phyloP scores from a whole-genome alignment of 2,329 filamentous ascomycete species.

The Penicillium fuscoglaucum region DNA sequence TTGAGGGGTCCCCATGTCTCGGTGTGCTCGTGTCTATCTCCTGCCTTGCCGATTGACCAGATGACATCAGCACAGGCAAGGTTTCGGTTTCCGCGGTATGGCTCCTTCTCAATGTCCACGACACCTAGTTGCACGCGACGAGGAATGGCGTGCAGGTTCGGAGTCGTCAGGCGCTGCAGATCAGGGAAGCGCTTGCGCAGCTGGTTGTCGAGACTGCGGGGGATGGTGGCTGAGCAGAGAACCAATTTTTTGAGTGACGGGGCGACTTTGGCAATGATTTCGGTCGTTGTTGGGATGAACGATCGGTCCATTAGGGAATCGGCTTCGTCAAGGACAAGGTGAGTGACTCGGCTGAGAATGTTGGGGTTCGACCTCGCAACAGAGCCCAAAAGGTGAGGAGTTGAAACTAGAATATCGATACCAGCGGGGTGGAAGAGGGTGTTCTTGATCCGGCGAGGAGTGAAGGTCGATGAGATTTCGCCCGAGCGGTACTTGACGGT shows the following conservation, averaged over 20 bases:
- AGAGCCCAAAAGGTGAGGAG: slow-evolving; percentile 83
- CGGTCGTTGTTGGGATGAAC: slow-evolving; percentile 78
- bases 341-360: slow-evolving; percentile 83
- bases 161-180: slow-evolving; percentile 83
- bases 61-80: slow-evolving; percentile 94
- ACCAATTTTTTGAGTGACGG: slow-evolving; percentile 84
- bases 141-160: slow-evolving; percentile 93
- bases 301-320: slow-evolving; percentile 94
- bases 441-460: slow-evolving; percentile 76
- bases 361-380: slow-evolving; percentile 90
- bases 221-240: slow-evolving; percentile 94
- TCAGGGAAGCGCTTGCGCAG: slow-evolving; percentile 79
- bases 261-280: slow-evolving; percentile 76
- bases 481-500: slow-evolving; percentile 82
- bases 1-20: slow-evolving; percentile 35
- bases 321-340: slow-evolving; percentile 91
- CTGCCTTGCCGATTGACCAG: slow-evolving; percentile 85
- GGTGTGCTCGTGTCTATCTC: slow-evolving; percentile 46
- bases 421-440: slow-evolving; percentile 78
- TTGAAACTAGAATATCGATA: slow-evolving; percentile 82
- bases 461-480: slow-evolving; percentile 75
- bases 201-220: slow-evolving; percentile 80
- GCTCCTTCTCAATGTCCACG: slow-evolving; percentile 86
- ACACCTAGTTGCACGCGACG: slow-evolving; percentile 91
- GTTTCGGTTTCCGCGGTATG: slow-evolving; percentile 88